Evolutionary conservation across 805 yeast species (phyloP).

Genomic region (Candida verbasci): DNA sequence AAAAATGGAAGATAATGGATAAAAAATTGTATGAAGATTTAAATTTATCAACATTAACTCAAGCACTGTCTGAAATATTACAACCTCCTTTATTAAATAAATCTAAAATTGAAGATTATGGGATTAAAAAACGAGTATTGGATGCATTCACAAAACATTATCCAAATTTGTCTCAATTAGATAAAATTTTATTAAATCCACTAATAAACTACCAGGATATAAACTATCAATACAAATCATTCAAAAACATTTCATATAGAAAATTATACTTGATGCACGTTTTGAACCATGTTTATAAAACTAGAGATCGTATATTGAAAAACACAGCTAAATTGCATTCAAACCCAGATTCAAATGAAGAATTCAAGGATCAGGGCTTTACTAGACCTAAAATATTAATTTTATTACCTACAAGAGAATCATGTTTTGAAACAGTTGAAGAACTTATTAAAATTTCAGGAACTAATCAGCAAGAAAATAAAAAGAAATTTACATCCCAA

Average conservation of each 20-base stretch:
- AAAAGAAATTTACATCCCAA: conserved; percentile 66
- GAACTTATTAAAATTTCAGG: conserved; percentile 60
- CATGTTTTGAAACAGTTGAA: conserved; percentile 66
- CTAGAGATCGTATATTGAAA: conserved; percentile 79
- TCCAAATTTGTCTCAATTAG: conserved; percentile 7
- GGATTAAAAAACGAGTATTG: conserved; percentile 26
- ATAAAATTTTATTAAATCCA: conserved; percentile 48
- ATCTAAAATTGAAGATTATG: conserved; percentile 15
- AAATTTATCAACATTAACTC: conserved; percentile 27
- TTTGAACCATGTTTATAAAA: conserved; percentile 78
- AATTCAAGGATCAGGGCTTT: conserved; percentile 88
- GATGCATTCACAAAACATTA: conserved; percentile 15
- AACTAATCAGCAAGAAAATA: conserved; percentile 74
- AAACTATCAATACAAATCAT: conserved; percentile 50
- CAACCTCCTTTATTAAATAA: conserved; percentile 6
- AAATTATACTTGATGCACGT: conserved; percentile 66
- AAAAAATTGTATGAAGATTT: conserved; percentile 17
- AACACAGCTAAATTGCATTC: conserved; percentile 57
- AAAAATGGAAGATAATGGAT: conserved; percentile 24
- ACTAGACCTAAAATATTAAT: conserved; percentile 87
- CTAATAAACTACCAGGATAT: conserved; percentile 73
- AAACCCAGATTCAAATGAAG: conserved; percentile 45
- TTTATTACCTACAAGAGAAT: conserved; percentile 77
- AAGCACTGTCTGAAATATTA: conserved; percentile 25
- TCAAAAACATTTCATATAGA: conserved; percentile 52